Evolutionary conservation across 257 asterid genomes (phyloP).

Genomic region (Scutellaria minor): DNA sequence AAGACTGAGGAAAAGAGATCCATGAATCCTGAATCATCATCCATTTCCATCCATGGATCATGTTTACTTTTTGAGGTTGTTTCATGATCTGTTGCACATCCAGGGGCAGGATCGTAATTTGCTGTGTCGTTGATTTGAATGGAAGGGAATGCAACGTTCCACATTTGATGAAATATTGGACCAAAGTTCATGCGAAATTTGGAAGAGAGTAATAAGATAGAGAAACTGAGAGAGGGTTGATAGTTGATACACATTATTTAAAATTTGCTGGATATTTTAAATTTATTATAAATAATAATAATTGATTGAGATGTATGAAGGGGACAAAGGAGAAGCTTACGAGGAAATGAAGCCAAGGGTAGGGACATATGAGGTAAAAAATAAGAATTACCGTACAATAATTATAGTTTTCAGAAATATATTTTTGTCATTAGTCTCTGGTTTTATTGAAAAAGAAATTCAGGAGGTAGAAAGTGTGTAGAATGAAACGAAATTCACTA

Average conservation of each 20-base stretch:
- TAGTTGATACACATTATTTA: background rate
- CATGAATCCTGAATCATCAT: slow-evolving; percentile 22
- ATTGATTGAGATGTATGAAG: background rate
- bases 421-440: background rate
- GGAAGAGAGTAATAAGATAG: background rate
- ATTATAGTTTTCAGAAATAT: background rate
- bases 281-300: too few species aligned
- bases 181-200: background rate
- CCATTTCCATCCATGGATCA: slow-evolving; percentile 31
- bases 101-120: slow-evolving; percentile 13
- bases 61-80: background rate
- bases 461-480: too few species aligned
- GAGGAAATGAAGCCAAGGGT: slow-evolving; percentile 19
- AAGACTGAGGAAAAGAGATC: slow-evolving; percentile 37
- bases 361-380: too few species aligned
- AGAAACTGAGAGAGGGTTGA: background rate
- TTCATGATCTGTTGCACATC: slow-evolving; percentile 7
- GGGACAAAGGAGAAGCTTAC: slow-evolving; percentile 30
- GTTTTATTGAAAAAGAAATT: background rate
- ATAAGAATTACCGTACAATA: background rate
- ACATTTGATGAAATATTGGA: slow-evolving; percentile 14
- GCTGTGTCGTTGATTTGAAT: slow-evolving; percentile 21
- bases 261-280: background rate
- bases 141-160: slow-evolving; percentile 26
- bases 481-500: too few species aligned